Base-by-base conservation (phyloP, 495 filamentous ascomycete genomes). In the Penicillium verhagenii region DNA sequence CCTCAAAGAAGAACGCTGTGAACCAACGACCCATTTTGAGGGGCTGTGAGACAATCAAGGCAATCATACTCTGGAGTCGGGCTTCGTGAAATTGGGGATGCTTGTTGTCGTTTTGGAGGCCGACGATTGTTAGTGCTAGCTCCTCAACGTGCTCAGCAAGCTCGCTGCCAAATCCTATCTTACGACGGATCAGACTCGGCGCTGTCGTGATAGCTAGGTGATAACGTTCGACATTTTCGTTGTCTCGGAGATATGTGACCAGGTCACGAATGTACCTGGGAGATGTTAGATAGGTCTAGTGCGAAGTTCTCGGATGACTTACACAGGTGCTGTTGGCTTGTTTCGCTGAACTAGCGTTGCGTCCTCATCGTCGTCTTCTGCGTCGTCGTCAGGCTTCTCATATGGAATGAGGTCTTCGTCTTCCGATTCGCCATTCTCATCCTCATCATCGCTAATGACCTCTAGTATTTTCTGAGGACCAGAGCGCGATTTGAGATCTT, bases 311-410 rank as follows among this genome's bases (percentile, higher is more conserved):
- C 4, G 2, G 3, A 44, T 7, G 16, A 77, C 81, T 74, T 74
- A 86, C 78, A 97, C 91, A 23, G 92, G 95, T 10, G 92, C 83
- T 39, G 82, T 87, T 35, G 89, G 87, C 58, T 92, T 96, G 66
- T 90, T 82, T 33, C 92, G 82, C 47, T 86, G 83, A 37, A 97
- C 77, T 29, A 95, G 71, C 0, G 91, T 96, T 13, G 95, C 85
- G 64, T 99, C 95, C 23, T 96, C 93, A 50, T 96, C 91, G 1
- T 87, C 89, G 68, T 97, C 95, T 53, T 91, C 88, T 2, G 82
- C 78, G 61, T 99, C 95, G n/a, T 89, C 92, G 66, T 96, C 94
- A 0, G 92, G 92, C 64, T 96, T 96, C 25, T 81, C 85, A 65
- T 97, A 97, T 4, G 90, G 86, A 10, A 84, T 76, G 0, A 97